phyloP scores from a whole-genome alignment of 768 basidiomycete genomes.

The Suillus sp. region DNA sequence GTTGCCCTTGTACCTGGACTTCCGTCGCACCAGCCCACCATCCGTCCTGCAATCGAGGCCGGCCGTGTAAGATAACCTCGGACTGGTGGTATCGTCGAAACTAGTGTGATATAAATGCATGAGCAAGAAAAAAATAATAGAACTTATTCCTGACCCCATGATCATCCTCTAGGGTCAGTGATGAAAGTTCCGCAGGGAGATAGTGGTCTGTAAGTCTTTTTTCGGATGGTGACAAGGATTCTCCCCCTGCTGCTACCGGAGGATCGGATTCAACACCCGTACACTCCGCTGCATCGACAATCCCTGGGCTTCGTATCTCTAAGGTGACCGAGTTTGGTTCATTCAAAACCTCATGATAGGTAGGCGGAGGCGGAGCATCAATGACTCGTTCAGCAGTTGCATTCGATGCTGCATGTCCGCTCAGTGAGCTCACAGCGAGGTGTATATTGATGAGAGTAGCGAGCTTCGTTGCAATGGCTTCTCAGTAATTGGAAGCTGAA shows the following conservation, averaged over 20 bases:
- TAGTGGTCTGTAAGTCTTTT: conserved; percentile 23
- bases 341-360: conserved; percentile 10
- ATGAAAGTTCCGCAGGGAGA: conserved; percentile 25
- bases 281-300: not conserved
- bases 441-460: conserved; percentile 51
- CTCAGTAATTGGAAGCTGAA: not conserved
- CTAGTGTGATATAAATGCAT: conserved; percentile 27
- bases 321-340: not conserved
- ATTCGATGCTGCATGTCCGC: not conserved
- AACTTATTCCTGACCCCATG: conserved; percentile 34
- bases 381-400: not conserved
- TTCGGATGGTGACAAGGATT: conserved; percentile 23
- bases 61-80: conserved; percentile 42
- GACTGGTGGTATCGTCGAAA: conserved; percentile 54
- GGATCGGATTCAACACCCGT: not conserved
- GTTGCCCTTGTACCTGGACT: conserved; percentile 43
- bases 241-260: conserved; percentile 18
- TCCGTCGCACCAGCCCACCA: conserved; percentile 52
- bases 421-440: conserved; percentile 36
- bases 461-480: conserved; percentile 32
- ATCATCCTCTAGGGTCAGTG: conserved; percentile 27
- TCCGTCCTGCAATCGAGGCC: conserved; percentile 39
- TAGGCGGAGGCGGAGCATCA: conserved; percentile 27
- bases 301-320: conserved; percentile 10
- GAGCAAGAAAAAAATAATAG: not conserved